Evolutionary conservation across 2,329 filamentous ascomycete genomes (phyloP).

Genomic region (Triangularia verruculosa): DNA sequence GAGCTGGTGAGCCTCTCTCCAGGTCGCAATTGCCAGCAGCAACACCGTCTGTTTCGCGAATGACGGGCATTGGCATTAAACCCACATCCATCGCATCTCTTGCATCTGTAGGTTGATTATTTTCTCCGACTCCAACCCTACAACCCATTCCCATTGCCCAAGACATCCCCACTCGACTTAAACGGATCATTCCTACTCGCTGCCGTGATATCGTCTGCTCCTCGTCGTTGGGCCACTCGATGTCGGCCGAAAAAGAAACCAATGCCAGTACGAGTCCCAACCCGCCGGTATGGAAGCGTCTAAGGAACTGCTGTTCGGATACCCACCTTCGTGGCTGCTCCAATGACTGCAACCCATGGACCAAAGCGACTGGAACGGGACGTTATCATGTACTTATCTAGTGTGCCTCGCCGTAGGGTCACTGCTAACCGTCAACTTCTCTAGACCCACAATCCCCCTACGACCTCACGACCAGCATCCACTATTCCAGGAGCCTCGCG

Average conservation of each 20-base stretch:
- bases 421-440: not conserved
- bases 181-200: not conserved
- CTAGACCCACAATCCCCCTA: slow-evolving; percentile 10
- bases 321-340: not conserved
- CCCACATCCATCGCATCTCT: slow-evolving; percentile 32
- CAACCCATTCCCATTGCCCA: not conserved
- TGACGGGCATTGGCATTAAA: slow-evolving; percentile 37
- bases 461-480: slow-evolving; percentile 16
- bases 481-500: slow-evolving; percentile 37
- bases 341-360: not conserved
- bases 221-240: not conserved
- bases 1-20: slow-evolving; percentile 49
- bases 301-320: slow-evolving; percentile 5
- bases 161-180: not conserved
- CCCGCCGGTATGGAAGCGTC: not conserved
- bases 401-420: not conserved
- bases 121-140: not conserved
- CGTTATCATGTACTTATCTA: slow-evolving; percentile 6
- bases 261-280: not conserved
- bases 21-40: slow-evolving; percentile 38
- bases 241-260: slow-evolving; percentile 2
- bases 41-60: slow-evolving; percentile 41
- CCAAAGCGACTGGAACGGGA: not conserved
- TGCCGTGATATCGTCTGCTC: no score
- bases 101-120: not conserved